Percentiles rank a stretch among this genome's conserved stretches.
Conservation (phyloP, 139 green algal genomes). For the Edaphochlamys debaryana region DNA sequence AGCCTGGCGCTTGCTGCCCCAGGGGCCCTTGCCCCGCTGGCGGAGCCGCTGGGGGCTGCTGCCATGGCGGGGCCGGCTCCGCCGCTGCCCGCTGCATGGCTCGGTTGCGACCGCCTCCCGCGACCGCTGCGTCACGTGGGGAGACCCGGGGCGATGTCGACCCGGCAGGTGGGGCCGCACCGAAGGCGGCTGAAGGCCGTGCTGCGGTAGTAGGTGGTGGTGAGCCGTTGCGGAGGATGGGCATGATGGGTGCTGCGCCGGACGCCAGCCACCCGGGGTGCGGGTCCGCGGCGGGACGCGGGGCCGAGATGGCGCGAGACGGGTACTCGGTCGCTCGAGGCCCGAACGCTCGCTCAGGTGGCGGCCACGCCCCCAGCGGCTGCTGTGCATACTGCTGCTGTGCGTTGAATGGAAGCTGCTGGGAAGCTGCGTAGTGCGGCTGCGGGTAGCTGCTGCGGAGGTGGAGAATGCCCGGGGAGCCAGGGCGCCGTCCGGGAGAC, state of each 20-base stretch:
- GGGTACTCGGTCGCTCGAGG: slow-evolving; percentile 21
- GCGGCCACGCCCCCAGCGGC: not conserved
- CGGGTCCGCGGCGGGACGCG: not conserved
- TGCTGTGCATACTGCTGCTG: not conserved
- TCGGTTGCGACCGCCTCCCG: too few species aligned
- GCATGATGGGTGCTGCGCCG: not conserved
- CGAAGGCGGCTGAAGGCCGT: not conserved
- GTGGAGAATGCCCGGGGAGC: not conserved
- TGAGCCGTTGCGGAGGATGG: not conserved
- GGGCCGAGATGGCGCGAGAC: not conserved
- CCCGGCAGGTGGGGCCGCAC: not conserved
- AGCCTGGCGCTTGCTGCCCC: too few species aligned
- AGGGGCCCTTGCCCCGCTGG: too few species aligned
- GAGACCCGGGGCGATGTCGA: not conserved
- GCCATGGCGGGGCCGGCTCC: too few species aligned
- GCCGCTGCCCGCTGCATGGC: too few species aligned
- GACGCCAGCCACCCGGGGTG: not conserved
- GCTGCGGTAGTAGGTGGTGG: not conserved
- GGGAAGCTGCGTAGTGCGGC: too few species aligned
- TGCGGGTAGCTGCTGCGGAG: not conserved
- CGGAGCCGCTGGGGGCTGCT: too few species aligned
- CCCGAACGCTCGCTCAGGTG: slow-evolving; percentile 26
- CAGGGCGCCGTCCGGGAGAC: too few species aligned
- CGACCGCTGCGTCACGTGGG: not conserved
- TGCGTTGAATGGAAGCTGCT: not conserved